phyloP scores from a whole-genome alignment of 1,284 basidiomycete genomes.

The Flammula alnicola region DNA sequence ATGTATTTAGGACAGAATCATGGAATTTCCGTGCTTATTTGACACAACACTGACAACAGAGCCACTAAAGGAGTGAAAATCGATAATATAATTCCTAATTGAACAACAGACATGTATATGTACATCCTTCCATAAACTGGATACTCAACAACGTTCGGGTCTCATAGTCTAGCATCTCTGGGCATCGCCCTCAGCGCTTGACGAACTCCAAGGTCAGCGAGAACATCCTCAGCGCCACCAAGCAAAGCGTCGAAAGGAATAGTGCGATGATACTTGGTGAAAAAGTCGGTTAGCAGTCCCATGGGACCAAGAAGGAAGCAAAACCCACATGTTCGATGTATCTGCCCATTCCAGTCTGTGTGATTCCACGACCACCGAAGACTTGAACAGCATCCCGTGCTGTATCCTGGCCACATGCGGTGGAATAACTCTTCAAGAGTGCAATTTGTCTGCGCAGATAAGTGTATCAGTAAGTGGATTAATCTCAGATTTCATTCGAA shows the following conservation, averaged over 20 bases:
- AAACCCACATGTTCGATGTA: constrained; percentile 61
- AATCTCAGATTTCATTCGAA: not conserved
- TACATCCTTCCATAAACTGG: no score
- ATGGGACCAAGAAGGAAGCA: not conserved
- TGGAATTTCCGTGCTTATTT: no score
- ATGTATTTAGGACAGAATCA: no score
- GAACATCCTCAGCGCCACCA: constrained; percentile 68
- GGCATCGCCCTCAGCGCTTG: constrained; percentile 71
- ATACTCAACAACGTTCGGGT: no score
- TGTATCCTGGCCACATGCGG: constrained; percentile 62
- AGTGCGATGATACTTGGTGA: constrained; percentile 50
- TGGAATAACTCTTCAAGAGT: constrained; percentile 69
- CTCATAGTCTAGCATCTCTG: constrained; percentile 51
- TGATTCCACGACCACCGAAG: constrained; percentile 74
- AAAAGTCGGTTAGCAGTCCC: not conserved
- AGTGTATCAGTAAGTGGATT: constrained; percentile 1
- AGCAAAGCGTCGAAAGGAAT: constrained; percentile 57
- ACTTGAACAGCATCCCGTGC: constrained; percentile 73
- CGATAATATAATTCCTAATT: no score
- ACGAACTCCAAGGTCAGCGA: constrained; percentile 67
- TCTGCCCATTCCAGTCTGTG: constrained; percentile 68
- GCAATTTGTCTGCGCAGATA: constrained; percentile 59
- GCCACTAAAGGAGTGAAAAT: no score
- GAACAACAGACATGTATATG: no score
- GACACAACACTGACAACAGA: no score